Conservation (phyloP, 345 rosid genomes). For the Combretum micranthum region DNA sequence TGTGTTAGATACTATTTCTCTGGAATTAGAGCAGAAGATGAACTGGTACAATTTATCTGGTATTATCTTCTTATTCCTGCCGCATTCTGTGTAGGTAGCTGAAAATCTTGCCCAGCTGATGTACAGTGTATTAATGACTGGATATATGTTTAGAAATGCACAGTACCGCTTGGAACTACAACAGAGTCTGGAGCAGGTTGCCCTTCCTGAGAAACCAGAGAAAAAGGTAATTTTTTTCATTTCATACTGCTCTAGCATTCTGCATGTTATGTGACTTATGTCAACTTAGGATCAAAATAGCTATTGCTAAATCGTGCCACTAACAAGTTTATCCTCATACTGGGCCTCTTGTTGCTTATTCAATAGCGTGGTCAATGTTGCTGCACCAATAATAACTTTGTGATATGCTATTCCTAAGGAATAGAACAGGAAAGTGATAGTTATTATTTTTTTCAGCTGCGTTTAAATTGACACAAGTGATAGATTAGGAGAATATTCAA, state of each 20-base stretch:
- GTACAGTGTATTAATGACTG: constrained; percentile 96
- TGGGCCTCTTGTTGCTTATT: no score
- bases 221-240: constrained; percentile 33
- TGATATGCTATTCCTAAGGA: no score
- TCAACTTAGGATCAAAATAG: no score
- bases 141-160: constrained; percentile 93
- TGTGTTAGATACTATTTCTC: constrained; percentile 3
- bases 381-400: no score
- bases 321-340: no score
- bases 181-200: constrained; percentile 83
- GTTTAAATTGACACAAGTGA: no score
- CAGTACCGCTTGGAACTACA: constrained; percentile 89
- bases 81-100: constrained; percentile 59
- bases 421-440: no score
- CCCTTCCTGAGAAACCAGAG: constrained; percentile 72
- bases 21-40: not conserved
- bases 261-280: no score
- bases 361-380: no score
- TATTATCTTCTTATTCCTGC: not conserved
- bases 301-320: no score
- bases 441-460: no score
- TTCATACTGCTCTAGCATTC: not conserved
- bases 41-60: not conserved
- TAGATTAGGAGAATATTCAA: no score
- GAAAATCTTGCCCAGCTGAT: constrained; percentile 97